Evolutionary conservation across 2,329 filamentous ascomycete genomes (phyloP).

Genomic region (Aureobasidium uvarum): DNA sequence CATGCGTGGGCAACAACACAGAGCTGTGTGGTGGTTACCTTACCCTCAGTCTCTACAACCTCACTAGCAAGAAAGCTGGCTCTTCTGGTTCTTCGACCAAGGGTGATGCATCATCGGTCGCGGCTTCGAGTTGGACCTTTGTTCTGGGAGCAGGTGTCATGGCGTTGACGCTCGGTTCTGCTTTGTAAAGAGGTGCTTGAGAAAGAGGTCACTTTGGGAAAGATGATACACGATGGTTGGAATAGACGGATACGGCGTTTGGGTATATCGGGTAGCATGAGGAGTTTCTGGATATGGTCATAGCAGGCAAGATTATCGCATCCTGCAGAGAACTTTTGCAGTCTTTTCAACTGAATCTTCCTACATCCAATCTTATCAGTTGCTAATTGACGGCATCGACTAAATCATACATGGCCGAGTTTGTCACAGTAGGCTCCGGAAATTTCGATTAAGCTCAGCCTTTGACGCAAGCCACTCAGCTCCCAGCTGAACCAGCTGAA

Average conservation of each 20-base stretch:
- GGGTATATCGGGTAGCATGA: neutral
- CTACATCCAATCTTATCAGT: neutral
- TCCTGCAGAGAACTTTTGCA: neutral
- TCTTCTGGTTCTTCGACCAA: slow-evolving; percentile 5
- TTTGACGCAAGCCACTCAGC: neutral
- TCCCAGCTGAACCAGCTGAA: neutral
- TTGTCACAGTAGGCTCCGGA: too few species aligned
- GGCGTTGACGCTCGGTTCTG: slow-evolving; percentile 12
- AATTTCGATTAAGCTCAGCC: neutral
- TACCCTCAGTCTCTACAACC: slow-evolving; percentile 36
- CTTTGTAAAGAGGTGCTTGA: slow-evolving; percentile 5
- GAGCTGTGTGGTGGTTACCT: slow-evolving; percentile 57
- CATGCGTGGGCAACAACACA: slow-evolving; percentile 55
- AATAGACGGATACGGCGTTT: neutral
- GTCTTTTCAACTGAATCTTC: neutral
- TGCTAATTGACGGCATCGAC: too few species aligned
- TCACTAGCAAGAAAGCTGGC: slow-evolving; percentile 29
- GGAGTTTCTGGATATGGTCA: neutral
- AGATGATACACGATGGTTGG: neutral
- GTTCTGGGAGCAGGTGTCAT: slow-evolving; percentile 8
- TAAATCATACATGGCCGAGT: too few species aligned
- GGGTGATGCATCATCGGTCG: slow-evolving; percentile 3
- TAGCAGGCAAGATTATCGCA: too few species aligned
- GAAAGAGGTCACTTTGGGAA: neutral
- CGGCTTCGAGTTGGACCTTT: slow-evolving; percentile 1